Conservation (phyloP, 2,329 filamentous ascomycete species). For the Camillea tinctor region DNA sequence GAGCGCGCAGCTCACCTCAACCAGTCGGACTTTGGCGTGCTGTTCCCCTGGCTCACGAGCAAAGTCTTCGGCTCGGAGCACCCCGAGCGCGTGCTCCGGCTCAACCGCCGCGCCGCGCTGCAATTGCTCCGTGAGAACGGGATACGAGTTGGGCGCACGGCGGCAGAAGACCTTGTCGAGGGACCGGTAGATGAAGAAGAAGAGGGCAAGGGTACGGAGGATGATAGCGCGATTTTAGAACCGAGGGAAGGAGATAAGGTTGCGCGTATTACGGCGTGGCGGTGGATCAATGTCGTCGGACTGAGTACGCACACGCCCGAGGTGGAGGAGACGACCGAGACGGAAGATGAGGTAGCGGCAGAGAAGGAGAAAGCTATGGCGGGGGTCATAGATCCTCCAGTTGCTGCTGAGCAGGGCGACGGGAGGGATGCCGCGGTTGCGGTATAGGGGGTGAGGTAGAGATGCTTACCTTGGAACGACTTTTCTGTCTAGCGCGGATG, state of each 20-base stretch:
- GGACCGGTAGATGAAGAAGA: conserved; percentile 15
- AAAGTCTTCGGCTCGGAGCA: conserved; percentile 56
- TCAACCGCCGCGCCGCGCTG: conserved; percentile 58
- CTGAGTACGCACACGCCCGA: neutral
- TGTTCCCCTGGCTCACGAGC: conserved; percentile 72
- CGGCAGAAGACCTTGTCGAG: conserved; percentile 25
- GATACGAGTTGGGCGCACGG: conserved; percentile 45
- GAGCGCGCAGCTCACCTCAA: conserved; percentile 73
- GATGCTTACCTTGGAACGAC: no score
- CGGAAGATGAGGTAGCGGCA: conserved; percentile 19
- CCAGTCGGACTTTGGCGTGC: conserved; percentile 78
- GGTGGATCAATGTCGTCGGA: conserved; percentile 49
- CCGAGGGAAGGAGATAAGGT: conserved; percentile 33
- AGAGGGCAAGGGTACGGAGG: conserved; percentile 32
- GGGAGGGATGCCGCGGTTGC: neutral
- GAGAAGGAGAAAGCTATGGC: conserved; percentile 36
- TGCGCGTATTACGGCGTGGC: conserved; percentile 47
- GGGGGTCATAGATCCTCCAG: conserved; percentile 34
- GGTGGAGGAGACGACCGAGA: conserved; percentile 16
- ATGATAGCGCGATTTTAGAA: conserved; percentile 53
- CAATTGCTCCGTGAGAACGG: conserved; percentile 54
- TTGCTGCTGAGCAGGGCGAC: conserved; percentile 4
- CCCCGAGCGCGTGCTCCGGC: conserved; percentile 56
- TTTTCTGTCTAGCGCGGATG: no score
- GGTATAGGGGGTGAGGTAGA: neutral